These are phyloP conservation scores for Penicillium fimorum DNA, from an alignment of 495 filamentous ascomycete genomes.

Conservation along the genomic window DNA sequence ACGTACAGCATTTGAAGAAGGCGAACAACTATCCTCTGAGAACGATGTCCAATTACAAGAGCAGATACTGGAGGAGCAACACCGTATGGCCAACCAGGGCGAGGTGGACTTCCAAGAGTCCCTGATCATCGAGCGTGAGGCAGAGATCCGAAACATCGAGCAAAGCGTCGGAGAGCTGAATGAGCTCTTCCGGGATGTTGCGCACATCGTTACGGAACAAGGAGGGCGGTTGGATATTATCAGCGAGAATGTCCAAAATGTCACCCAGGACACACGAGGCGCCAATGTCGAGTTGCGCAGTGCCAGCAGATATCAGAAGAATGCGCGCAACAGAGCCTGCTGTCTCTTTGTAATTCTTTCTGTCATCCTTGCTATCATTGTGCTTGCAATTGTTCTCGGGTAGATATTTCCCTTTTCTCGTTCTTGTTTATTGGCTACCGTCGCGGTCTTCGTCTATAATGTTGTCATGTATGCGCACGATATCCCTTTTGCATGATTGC, in stretches of 20 bases:
- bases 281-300: constrained; percentile 80
- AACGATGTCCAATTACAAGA: constrained; percentile 52
- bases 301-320: constrained; percentile 88
- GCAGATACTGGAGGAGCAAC: constrained; percentile 72
- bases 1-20: constrained; percentile 67
- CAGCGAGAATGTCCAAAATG: constrained; percentile 77
- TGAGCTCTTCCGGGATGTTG: constrained; percentile 94
- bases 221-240: constrained; percentile 89
- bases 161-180: constrained; percentile 93
- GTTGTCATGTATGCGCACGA: constrained; percentile 27
- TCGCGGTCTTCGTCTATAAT: constrained; percentile 4
- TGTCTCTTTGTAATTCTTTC: constrained; percentile 89
- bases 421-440: constrained; percentile 6
- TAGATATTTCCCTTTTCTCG: constrained; percentile 21
- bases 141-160: constrained; percentile 96
- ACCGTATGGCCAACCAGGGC: constrained; percentile 82
- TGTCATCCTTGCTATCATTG: constrained; percentile 81
- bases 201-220: constrained; percentile 93
- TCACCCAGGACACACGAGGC: constrained; percentile 73
- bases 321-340: constrained; percentile 86
- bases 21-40: constrained; percentile 33
- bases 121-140: constrained; percentile 90
- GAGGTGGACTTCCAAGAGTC: constrained; percentile 98
- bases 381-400: constrained; percentile 78
- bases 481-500: constrained; percentile 32